Base-by-base conservation (phyloP, 2,329 filamentous ascomycete species). In the Penicillium fuscoglaucum region DNA sequence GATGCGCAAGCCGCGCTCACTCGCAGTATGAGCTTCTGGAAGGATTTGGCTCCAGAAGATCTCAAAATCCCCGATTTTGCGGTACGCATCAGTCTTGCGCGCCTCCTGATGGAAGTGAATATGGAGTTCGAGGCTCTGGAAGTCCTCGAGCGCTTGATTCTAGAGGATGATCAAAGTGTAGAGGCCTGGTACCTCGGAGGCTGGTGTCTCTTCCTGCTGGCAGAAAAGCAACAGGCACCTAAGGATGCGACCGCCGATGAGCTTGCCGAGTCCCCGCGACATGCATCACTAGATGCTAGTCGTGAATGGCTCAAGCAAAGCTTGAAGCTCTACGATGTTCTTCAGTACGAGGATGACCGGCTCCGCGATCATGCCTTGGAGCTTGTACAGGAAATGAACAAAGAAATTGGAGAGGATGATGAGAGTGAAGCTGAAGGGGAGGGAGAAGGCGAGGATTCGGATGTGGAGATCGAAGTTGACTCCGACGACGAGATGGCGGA, bases 101-200 rank as follows among this genome's bases (percentile, higher is more conserved):
- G 95, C 59, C 80, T 99, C 64, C 80, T 99, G 49, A 93, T 99
- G 83, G 95, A 98, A 77, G 90, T 91, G 17, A 88, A 88, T 62
- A 85, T 96, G 85, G 89, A 96, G 74, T 84, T 89, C 51, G 89
- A 93, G 61, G 93, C 95, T 0, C 84, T 96, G 58, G 85, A 90
- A 57, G 92, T 98, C 3, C 80, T 97, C 54, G 91, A 96, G 72
- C 82, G 91, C 54, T 80, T 99, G 53, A 86, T 96, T 40, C 81
- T 84, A 37, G 95, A 99, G 72, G 93, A 99, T 66, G 96, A 99
- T 72, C 84, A 90, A 70, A 96, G 93, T 73, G 90, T 99, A 21
- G 95, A 99, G 77, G 90, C 91, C 19, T 97, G 93, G 92, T 99
- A 99, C 77, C 82, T 99, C 6, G 95, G 95, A 44, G 96, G 95